Evolutionary conservation across 2,329 filamentous ascomycete genomes (phyloP).

Genomic region (Talaromyces sp.): DNA sequence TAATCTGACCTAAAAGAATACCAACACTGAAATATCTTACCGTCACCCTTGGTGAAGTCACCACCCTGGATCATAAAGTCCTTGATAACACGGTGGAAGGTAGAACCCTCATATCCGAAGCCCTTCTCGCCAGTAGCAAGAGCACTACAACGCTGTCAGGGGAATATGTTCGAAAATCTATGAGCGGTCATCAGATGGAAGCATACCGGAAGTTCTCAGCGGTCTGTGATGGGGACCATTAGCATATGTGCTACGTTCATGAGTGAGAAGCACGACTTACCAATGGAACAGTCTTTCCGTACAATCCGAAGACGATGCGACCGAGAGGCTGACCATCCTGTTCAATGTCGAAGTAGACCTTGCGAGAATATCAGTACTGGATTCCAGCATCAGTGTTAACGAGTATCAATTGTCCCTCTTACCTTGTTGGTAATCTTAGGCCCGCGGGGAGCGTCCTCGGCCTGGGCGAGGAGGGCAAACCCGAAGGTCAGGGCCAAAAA

Average conservation of each 20-base stretch:
- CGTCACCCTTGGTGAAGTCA: conserved; percentile 64
- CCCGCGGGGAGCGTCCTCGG: conserved; percentile 64
- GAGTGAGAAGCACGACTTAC: conserved; percentile 33
- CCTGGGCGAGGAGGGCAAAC: conserved; percentile 64
- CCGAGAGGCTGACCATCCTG: conserved; percentile 61
- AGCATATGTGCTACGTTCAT: background rate
- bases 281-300: conserved; percentile 66
- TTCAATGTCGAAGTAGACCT: conserved; percentile 65
- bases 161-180: background rate
- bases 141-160: conserved; percentile 37
- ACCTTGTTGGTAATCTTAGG: conserved; percentile 95
- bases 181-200: background rate
- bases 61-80: conserved; percentile 69
- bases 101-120: conserved; percentile 63
- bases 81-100: conserved; percentile 69
- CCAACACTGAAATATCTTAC: conserved; percentile 23
- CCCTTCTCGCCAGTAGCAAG: conserved; percentile 65
- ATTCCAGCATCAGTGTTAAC: no score
- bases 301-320: conserved; percentile 61
- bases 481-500: conserved; percentile 72
- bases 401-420: conserved; percentile 18
- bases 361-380: conserved; percentile 3
- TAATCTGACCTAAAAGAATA: background rate
- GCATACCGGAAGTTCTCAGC: conserved; percentile 61
- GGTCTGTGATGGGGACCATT: conserved; percentile 44